These are phyloP conservation scores for Periconia sp. DNA, from an alignment of 2,329 filamentous ascomycete genomes.

Conservation along the genomic window DNA sequence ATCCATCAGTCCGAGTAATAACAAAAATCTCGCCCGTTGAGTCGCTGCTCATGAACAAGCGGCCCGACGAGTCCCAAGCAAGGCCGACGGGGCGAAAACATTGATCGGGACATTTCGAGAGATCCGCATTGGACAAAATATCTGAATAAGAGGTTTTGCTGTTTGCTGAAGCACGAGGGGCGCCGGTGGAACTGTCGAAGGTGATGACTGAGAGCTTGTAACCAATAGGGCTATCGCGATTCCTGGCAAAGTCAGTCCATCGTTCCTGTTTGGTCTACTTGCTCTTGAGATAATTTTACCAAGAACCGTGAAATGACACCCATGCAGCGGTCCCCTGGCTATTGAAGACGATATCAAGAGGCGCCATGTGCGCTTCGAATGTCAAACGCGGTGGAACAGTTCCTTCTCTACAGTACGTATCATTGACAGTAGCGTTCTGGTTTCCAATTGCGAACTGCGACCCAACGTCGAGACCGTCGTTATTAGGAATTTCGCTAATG, in stretches of 20 bases:
- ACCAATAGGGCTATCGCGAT: slow-evolving; percentile 51
- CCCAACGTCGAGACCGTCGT: slow-evolving; percentile 47
- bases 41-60: slow-evolving; percentile 66
- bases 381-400: slow-evolving; percentile 55
- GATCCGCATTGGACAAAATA: slow-evolving; percentile 59
- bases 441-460: slow-evolving; percentile 53
- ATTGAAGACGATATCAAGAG: slow-evolving; percentile 71
- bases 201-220: slow-evolving; percentile 54
- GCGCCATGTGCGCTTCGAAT: slow-evolving; percentile 68
- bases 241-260: slow-evolving; percentile 30
- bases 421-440: slow-evolving; percentile 50
- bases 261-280: not conserved
- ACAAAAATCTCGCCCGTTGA: slow-evolving; percentile 68
- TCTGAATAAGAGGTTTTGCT: slow-evolving; percentile 54
- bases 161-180: slow-evolving; percentile 46
- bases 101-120: slow-evolving; percentile 54
- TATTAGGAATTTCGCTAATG: slow-evolving; percentile 52
- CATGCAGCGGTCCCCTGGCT: slow-evolving; percentile 60
- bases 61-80: slow-evolving; percentile 51
- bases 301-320: slow-evolving; percentile 72
- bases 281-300: slow-evolving; percentile 43
- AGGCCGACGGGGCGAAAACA: slow-evolving; percentile 68
- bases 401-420: slow-evolving; percentile 47
- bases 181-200: slow-evolving; percentile 47
- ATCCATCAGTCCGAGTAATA: slow-evolving; percentile 36